Evolutionary conservation across 768 basidiomycete genomes (phyloP), one percentile per base, ranked within the genome.

Genomic region (Saitozyma sp.): DNA sequence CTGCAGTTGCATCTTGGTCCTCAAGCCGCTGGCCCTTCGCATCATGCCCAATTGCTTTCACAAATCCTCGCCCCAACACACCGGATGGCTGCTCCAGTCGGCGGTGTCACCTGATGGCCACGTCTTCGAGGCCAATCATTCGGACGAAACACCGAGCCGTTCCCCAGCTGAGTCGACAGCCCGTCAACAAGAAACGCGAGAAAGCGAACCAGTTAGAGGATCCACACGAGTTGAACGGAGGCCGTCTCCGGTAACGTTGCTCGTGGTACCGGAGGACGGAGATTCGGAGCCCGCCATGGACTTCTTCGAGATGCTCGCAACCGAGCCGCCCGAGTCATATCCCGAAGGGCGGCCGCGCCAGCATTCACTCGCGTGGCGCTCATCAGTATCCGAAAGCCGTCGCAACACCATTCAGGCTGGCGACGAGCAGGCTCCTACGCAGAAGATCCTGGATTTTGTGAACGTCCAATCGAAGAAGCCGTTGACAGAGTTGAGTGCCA

Each of bases 371-470:
- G 14, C 46, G 17, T 48, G 46, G 46, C 14, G 17, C 29, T 29
- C 29, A 29, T 29, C 29, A 5, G 29, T 29, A 29, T 29, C 29
- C 29, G 29, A 29, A 29, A 29, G 29, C 29, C 29, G 29, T 29
- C 29, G 29, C 29, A 29, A 29, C 29, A 29, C 29, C 29, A 52
- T 59, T 19, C 46, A 14, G 46, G 17, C 14, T 14, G 17, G 39
- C 50, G 20, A 50, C 48, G 16, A 38, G 10, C 71, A 73, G 54
- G 66, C 50, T 38, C 66, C 68, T 0, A 65, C 68, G 8, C 63
- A 63, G 10, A 70, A 41, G 19, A 76, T 78, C 58, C 75, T 74
- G 58, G 75, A 76, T 50, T 75, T 77, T 54, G 76, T 77, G 45
- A 68, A 77, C 39, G 66, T 73, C 67, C 54, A 56, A 11, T 65